These are phyloP conservation scores for Lasiosphaeriaceae sp. DNA, from an alignment of 495 filamentous ascomycete genomes.

Conservation along the genomic window DNA sequence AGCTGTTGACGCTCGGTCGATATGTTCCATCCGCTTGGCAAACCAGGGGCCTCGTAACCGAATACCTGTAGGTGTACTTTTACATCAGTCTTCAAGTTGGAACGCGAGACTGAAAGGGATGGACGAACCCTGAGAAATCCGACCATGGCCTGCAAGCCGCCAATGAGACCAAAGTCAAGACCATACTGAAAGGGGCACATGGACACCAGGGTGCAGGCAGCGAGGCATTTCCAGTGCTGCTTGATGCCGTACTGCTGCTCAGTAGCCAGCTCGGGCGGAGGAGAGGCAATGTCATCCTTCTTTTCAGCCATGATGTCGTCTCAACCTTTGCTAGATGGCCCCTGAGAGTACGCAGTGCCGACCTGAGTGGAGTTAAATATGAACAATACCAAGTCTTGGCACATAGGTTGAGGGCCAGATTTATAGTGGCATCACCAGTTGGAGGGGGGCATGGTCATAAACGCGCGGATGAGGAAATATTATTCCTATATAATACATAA, in stretches of 20 bases:
- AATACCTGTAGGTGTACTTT: slow-evolving; percentile 31
- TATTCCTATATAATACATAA: too few relatives aligned
- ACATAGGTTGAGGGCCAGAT: too few relatives aligned
- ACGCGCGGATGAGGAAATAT: too few relatives aligned
- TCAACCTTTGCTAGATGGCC: too few relatives aligned
- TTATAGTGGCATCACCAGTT: too few relatives aligned
- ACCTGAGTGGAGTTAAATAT: neutral
- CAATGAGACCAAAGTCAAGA: slow-evolving; percentile 55
- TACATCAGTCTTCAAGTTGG: too few relatives aligned
- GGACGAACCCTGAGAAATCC: slow-evolving; percentile 46
- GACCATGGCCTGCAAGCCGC: slow-evolving; percentile 56
- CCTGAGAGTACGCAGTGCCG: too few relatives aligned
- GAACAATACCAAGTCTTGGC: too few relatives aligned
- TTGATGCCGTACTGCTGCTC: slow-evolving; percentile 15
- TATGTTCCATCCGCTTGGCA: slow-evolving; percentile 48
- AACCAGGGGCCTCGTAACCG: slow-evolving; percentile 34
- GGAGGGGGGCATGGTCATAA: too few relatives aligned
- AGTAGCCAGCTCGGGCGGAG: neutral
- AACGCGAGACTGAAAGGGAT: too few relatives aligned
- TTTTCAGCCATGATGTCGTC: neutral
- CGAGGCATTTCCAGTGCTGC: slow-evolving; percentile 33
- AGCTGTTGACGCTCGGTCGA: slow-evolving; percentile 46
- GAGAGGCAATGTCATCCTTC: neutral
- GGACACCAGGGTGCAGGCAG: slow-evolving; percentile 41
- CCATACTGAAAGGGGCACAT: slow-evolving; percentile 58